Percentiles rank a stretch among this genome's conserved stretches.
These are phyloP conservation scores for Apiospora rasikravindrae DNA, from an alignment of 2,329 filamentous ascomycete genomes.

Conservation along the genomic window DNA sequence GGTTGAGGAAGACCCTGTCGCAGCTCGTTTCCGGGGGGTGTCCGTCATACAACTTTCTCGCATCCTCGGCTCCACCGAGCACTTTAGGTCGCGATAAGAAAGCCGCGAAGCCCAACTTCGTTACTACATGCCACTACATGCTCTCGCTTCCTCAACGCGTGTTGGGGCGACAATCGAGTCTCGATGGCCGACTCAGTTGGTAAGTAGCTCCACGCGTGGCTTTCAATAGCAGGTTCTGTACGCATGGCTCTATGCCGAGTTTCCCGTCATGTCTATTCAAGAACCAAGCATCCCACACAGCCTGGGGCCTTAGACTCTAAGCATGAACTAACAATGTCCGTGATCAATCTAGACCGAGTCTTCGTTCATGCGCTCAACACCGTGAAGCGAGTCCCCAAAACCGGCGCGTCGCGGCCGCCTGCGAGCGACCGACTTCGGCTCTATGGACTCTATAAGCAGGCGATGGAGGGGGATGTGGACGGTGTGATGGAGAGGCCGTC, in stretches of 20 bases:
- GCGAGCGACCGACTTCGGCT: constrained; percentile 84
- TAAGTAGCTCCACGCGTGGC: constrained; percentile 37
- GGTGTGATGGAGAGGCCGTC: constrained; percentile 88
- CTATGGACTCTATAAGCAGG: constrained; percentile 98
- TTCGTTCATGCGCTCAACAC: constrained; percentile 99
- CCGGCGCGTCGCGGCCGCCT: constrained; percentile 87
- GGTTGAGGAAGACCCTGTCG: neutral
- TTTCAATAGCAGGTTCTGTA: neutral
- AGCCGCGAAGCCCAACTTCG: constrained; percentile 8
- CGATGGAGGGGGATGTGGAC: constrained; percentile 97
- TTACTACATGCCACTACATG: constrained; percentile 4
- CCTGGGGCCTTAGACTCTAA: neutral
- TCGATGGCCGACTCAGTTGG: constrained; percentile 60
- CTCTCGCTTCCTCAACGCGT: constrained; percentile 1
- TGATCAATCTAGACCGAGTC: constrained; percentile 75
- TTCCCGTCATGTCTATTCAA: neutral
- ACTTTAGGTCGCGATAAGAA: constrained; percentile 2
- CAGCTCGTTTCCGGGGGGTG: neutral
- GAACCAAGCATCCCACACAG: constrained; percentile 17
- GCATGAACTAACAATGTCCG: constrained; percentile 5
- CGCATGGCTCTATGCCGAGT: neutral
- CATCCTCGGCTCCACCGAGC: constrained; percentile 3
- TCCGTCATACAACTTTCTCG: neutral
- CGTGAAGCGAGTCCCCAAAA: constrained; percentile 95
- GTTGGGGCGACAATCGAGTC: constrained; percentile 23